Percentiles rank a stretch among this genome's conserved stretches.
Evolutionary conservation across 805 yeast species (phyloP).

Genomic region (Metschnikowia cubensis): DNA sequence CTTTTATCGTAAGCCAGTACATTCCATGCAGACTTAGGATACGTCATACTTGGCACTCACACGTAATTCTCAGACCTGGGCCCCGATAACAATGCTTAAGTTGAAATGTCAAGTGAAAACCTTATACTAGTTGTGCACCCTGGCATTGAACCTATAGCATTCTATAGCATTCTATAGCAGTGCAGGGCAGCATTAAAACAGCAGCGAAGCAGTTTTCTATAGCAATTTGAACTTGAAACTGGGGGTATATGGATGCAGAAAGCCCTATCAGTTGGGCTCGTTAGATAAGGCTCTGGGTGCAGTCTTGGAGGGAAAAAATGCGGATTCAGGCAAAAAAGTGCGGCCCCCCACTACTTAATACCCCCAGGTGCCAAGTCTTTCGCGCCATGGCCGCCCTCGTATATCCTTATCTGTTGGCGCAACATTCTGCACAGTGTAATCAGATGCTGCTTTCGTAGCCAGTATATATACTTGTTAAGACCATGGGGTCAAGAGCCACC

Average conservation of each 20-base stretch:
- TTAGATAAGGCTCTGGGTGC: background rate
- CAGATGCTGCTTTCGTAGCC: background rate
- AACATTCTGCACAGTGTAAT: background rate
- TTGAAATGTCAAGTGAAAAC: too few species aligned
- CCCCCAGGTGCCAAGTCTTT: background rate
- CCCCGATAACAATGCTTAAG: too few species aligned
- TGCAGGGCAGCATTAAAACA: too few species aligned
- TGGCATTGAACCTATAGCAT: too few species aligned
- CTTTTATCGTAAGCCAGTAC: too few species aligned
- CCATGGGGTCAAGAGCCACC: background rate
- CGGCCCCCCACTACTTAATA: background rate
- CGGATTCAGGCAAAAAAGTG: slow-evolving; percentile 3
- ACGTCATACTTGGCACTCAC: too few species aligned
- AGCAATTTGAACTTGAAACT: too few species aligned
- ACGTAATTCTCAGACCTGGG: too few species aligned
- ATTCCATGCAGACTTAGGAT: too few species aligned
- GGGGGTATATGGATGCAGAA: background rate
- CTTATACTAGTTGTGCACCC: too few species aligned
- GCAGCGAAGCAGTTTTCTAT: too few species aligned
- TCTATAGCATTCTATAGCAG: too few species aligned
- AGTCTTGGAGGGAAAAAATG: background rate
- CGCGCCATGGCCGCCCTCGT: background rate
- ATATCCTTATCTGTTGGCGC: slow-evolving; percentile 2
- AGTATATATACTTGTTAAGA: background rate
- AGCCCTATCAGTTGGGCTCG: background rate